Percentiles rank a stretch among this genome's conserved stretches.
phyloP scores from a whole-genome alignment of 768 basidiomycete species.

The Mycena epipterygia region DNA sequence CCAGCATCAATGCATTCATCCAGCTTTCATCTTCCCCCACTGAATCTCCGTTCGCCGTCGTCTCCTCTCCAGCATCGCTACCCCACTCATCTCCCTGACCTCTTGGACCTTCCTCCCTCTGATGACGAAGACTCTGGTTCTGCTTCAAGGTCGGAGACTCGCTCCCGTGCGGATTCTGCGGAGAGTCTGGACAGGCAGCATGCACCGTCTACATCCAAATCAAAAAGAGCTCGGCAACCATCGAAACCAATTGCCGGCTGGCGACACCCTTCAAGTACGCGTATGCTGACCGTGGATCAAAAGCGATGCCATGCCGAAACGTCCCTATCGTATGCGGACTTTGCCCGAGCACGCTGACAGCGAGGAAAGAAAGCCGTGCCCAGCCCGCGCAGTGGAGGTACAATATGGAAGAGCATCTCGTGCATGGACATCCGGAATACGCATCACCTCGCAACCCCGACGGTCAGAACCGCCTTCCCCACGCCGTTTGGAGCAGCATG shows the following conservation, averaged over 20 bases:
- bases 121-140: neutral
- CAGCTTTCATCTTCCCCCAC: no score
- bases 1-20: neutral
- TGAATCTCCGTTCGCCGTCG: neutral
- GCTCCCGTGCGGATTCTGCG: slow-evolving; percentile 18
- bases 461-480: neutral
- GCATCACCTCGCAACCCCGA: slow-evolving; percentile 11
- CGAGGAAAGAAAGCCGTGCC: neutral
- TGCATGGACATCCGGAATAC: slow-evolving; percentile 10
- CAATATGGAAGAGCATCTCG: slow-evolving; percentile 21
- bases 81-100: neutral
- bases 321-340: slow-evolving; percentile 17
- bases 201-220: neutral
- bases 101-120: neutral
- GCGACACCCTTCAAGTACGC: neutral
- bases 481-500: slow-evolving; percentile 16
- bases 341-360: neutral
- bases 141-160: neutral
- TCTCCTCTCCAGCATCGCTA: neutral
- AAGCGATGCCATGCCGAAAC: slow-evolving; percentile 16
- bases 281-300: neutral
- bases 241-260: neutral
- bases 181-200: neutral
- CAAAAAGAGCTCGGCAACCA: neutral
- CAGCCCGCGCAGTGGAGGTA: slow-evolving; percentile 23